These are phyloP conservation scores for Chloroidium sp. DNA, from an alignment of 163 green algal species.

Conservation along the genomic window DNA sequence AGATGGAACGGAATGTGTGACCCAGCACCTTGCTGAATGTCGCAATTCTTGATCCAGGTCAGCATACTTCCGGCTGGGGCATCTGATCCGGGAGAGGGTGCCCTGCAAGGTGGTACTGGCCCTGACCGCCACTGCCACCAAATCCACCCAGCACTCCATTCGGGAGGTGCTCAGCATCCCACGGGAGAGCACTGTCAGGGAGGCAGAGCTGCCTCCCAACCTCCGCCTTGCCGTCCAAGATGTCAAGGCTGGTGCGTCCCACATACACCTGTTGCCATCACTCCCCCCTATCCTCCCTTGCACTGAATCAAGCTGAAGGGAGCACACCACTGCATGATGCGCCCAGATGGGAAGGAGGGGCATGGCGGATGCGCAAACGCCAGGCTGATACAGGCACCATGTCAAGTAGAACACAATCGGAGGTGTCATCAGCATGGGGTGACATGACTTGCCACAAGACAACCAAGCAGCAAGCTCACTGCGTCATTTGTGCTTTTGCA, in stretches of 20 bases:
- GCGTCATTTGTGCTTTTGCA: too few species aligned
- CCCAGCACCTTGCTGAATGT: too few species aligned
- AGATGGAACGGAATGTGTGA: too few species aligned
- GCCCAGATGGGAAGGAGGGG: too few species aligned
- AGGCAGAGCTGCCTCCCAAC: constrained; percentile 53
- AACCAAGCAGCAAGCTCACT: too few species aligned
- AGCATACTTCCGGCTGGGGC: constrained; percentile 53
- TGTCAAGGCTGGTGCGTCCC: constrained; percentile 5
- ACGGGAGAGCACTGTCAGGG: constrained; percentile 31
- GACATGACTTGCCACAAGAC: too few species aligned
- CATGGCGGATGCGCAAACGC: too few species aligned
- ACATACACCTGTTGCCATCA: neutral
- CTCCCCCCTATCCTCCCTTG: neutral
- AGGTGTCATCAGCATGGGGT: too few species aligned
- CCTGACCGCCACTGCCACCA: constrained; percentile 80
- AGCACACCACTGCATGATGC: too few species aligned
- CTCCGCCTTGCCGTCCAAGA: constrained; percentile 53
- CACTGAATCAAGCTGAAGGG: neutral
- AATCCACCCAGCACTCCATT: constrained; percentile 45
- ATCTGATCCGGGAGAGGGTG: constrained; percentile 48
- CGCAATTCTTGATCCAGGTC: constrained; percentile 11
- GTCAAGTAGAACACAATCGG: too few species aligned
- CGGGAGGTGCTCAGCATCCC: constrained; percentile 45
- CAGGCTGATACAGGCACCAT: too few species aligned
- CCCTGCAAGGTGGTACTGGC: constrained; percentile 50